phyloP scores from a whole-genome alignment of 2,329 filamentous ascomycete species.

The Pseudogymnoascus verrucosus region DNA sequence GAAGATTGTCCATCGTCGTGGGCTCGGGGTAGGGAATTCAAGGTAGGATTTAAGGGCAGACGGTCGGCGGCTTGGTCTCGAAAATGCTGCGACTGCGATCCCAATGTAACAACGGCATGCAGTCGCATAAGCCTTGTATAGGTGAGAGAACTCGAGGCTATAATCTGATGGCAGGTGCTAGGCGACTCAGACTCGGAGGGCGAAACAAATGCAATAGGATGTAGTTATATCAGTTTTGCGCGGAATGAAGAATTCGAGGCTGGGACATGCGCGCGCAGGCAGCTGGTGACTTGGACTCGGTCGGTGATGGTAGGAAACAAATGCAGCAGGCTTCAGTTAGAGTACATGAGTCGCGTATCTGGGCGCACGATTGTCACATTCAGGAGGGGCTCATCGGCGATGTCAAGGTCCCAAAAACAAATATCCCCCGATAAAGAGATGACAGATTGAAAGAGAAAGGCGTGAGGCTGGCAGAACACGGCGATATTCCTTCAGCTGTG shows the following conservation, averaged over 20 bases:
- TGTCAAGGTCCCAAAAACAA: background rate
- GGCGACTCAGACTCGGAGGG: too few relatives aligned
- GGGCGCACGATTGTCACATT: background rate
- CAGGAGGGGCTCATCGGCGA: background rate
- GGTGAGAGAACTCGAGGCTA: too few relatives aligned
- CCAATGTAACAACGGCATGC: background rate
- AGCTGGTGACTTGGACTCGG: slow-evolving; percentile 11
- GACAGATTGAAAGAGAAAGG: background rate
- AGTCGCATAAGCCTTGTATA: background rate
- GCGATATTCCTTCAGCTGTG: background rate
- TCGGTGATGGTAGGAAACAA: background rate
- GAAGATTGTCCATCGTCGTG: background rate
- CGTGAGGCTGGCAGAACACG: background rate
- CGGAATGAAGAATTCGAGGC: background rate
- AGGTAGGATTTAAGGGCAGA: background rate
- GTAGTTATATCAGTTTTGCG: background rate
- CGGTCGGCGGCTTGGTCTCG: background rate
- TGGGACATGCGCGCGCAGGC: slow-evolving; percentile 13
- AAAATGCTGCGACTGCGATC: background rate
- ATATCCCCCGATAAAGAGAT: background rate
- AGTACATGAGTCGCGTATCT: background rate
- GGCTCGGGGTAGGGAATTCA: background rate
- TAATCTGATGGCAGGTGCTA: too few relatives aligned
- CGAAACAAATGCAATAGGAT: background rate
- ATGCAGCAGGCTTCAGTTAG: background rate